Evolutionary conservation across 1,284 basidiomycete species (phyloP).

Genomic region (Irpex lacteus): DNA sequence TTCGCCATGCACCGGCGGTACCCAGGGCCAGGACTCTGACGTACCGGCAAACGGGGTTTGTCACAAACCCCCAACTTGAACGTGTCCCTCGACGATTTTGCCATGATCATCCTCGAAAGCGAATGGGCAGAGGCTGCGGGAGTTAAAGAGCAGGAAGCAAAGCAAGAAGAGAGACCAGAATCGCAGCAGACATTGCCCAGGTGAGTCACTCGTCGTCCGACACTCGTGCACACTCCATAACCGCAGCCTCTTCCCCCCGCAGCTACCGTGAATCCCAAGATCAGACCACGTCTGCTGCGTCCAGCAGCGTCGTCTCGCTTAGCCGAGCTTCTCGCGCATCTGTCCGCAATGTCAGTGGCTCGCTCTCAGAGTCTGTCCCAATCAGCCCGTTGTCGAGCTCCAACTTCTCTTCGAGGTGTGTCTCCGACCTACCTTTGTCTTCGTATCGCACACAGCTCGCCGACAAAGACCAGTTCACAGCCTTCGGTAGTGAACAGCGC

Average conservation of each 20-base stretch:
- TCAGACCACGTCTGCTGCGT: not conserved
- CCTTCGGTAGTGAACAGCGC: too few species aligned
- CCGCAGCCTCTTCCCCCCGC: constrained; percentile 35
- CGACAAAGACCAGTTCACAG: too few species aligned
- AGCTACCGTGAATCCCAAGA: constrained; percentile 12
- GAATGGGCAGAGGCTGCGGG: constrained; percentile 15
- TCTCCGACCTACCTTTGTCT: not conserved
- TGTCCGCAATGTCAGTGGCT: too few species aligned
- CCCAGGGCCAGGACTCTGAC: not conserved
- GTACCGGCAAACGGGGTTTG: not conserved
- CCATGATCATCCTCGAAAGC: constrained; percentile 18
- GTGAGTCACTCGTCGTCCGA: constrained; percentile 11
- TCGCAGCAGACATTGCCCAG: constrained; percentile 4
- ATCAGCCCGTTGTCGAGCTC: not conserved
- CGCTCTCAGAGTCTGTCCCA: not conserved
- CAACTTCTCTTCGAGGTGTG: not conserved
- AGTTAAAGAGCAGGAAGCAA: not conserved
- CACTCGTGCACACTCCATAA: constrained; percentile 18
- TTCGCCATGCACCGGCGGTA: not conserved
- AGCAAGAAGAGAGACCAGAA: not conserved
- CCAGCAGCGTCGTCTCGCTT: not conserved
- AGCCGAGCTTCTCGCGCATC: not conserved
- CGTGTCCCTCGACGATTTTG: not conserved
- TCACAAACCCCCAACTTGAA: not conserved
- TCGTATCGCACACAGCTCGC: not conserved